Base-by-base conservation (phyloP, 1,139 yeast genomes). In the Geotrichum australiense region DNA sequence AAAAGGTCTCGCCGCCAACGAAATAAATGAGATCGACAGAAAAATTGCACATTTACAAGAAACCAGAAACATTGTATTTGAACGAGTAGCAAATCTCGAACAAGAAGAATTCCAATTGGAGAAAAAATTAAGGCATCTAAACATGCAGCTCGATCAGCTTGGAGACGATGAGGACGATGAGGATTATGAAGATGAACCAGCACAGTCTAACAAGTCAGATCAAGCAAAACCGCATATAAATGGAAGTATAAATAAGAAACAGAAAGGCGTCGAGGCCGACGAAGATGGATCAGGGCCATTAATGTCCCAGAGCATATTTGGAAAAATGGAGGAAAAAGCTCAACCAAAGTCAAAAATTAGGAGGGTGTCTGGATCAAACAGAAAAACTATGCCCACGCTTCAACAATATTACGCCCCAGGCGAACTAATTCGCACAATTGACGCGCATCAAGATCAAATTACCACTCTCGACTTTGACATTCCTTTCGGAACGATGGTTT, bases 401-500 rank as follows among this genome's bases (percentile, higher is more conserved):
- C 84, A 78, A 52, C 79, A 75, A 47, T 78, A 68, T 50, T 78
- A 76, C 53, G 68, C 70, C 21, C 70, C 80, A 0, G 85, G 85
- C 2, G 68, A 76, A 35, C 61, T 62, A 33, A 77, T 80, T 34
- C 58, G 66, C 31, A 58, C 67, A n/a, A 63, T 77, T 31, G 56
- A 65, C n/a, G 78, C 79, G 0, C 83, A 78, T 50, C 63, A 65
- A 2, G 76, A 70, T 37, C 50, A 70, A 2, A 65, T 80, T 19
- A 70, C 74, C 1, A 68, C 76, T 27, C 56, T 80, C 43, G 86
- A 77, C 51, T 78, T 80, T 56, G 85, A 80, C 54, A 66, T 71
- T 30, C 87, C 87, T 11, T 80, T 78, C 58, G 86, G 86, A 2
- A 75, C 76, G 1, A 57, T 80, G 61, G 91, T 87, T 3, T 74